These are phyloP conservation scores for Colletotrichum kahawae DNA, from an alignment of 2,329 filamentous ascomycete species.

Conservation along the genomic window DNA sequence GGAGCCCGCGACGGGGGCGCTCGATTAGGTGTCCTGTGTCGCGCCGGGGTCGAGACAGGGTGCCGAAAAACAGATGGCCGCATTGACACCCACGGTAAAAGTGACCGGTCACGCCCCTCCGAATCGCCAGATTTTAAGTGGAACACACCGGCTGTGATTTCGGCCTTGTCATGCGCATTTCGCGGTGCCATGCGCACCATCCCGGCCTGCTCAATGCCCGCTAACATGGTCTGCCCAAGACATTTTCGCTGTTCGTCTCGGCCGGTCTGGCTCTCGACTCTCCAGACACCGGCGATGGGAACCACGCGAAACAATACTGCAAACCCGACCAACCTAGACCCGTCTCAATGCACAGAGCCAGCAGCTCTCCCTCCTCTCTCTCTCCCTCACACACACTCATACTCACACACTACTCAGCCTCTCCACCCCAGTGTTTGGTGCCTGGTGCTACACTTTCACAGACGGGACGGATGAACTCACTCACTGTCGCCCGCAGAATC, in stretches of 20 bases:
- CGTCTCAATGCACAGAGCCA: not conserved
- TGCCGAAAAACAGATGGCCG: not conserved
- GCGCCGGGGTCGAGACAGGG: not conserved
- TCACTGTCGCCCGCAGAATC: not conserved
- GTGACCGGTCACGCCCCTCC: conserved; percentile 15
- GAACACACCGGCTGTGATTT: conserved; percentile 11
- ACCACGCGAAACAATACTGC: conserved; percentile 5
- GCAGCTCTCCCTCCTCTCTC: not conserved
- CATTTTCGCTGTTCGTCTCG: not conserved
- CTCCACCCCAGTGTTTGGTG: not conserved
- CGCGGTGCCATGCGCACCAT: conserved; percentile 15
- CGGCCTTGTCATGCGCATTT: conserved; percentile 20
- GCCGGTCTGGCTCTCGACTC: not conserved
- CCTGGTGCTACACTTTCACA: not conserved
- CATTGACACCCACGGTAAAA: conserved; percentile 12
- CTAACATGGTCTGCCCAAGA: conserved; percentile 13
- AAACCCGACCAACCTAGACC: not conserved
- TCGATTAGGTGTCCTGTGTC: not conserved
- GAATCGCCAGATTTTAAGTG: conserved; percentile 11
- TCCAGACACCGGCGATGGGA: not conserved
- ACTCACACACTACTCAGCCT: not conserved
- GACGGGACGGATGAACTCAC: not conserved
- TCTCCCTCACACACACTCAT: not conserved
- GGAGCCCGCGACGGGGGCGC: not conserved
- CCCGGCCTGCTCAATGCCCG: conserved; percentile 18